Percentiles rank a stretch among this genome's conserved stretches.
phyloP scores from a whole-genome alignment of 2,329 filamentous ascomycete genomes.

The Didymella keratinophila region DNA sequence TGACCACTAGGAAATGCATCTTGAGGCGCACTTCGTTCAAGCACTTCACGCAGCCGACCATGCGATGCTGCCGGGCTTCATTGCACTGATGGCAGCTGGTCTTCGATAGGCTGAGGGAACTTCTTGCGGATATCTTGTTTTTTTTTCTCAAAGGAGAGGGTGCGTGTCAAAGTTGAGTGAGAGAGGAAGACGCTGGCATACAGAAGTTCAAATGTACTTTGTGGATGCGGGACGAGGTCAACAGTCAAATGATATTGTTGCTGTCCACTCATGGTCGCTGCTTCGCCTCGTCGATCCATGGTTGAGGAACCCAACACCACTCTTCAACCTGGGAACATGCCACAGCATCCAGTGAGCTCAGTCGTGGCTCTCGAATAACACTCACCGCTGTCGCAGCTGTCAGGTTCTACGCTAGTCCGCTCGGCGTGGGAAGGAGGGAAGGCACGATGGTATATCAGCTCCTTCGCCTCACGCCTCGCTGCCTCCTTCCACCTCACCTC shows the following conservation, averaged over 20 bases:
- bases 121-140: background rate
- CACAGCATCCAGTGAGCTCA: background rate
- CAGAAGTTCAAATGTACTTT: background rate
- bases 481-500: no score
- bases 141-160: background rate
- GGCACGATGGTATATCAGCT: background rate
- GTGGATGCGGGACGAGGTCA: background rate
- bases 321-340: no score
- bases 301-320: background rate
- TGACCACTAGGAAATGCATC: background rate
- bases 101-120: background rate
- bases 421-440: background rate
- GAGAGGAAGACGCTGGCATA: background rate
- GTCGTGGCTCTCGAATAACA: background rate
- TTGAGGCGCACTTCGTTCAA: background rate
- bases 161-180: background rate
- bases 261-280: background rate
- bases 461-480: background rate
- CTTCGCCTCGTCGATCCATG: background rate
- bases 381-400: background rate
- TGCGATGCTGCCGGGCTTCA: background rate
- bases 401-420: background rate
- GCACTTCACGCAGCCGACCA: background rate
- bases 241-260: background rate
- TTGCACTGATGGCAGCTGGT: background rate